Base-by-base conservation (phyloP, 2,329 filamentous ascomycete species). In the Gliomastix tumulicola region DNA sequence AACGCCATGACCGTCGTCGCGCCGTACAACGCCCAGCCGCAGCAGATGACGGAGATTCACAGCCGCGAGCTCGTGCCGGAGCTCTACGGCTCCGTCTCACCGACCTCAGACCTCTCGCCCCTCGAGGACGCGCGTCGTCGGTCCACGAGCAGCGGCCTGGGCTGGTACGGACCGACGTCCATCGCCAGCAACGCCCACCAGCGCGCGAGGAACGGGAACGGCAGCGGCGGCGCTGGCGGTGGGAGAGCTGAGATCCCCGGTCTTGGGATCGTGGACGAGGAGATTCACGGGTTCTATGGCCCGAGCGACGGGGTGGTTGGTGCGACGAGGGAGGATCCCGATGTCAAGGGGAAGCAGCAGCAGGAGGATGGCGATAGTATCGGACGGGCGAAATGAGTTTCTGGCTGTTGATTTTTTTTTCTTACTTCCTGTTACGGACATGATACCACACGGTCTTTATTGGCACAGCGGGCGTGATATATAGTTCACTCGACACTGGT, bases 261-360 rank as follows among this genome's bases (percentile, higher is more conserved):
- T n/a, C 40, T 57, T 21, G 47, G 44, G 15, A 45, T 49, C 3
- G 63, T 71, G 21, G 57, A 51, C 31, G 69, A 74, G 45, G 66
- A 69, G 39, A 55, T 69, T 35, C 68, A 73, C 36, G 69, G 69
- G 4, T 62, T 68, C 25, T 66, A 71, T 38, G 69, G 69, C 1
- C 59, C 66, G 2, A n/a, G n/a, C n/a, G n/a, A n/a, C n/a, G n/a
- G n/a, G n/a, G n/a, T n/a, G n/a, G n/a, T n/a, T n/a, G n/a, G n/a
- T n/a, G n/a, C n/a, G n/a, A n/a, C n/a, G n/a, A n/a, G n/a, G n/a
- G n/a, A n/a, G n/a, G n/a, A n/a, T n/a, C n/a, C n/a, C n/a, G n/a
- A n/a, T n/a, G n/a, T n/a, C n/a, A n/a, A n/a, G n/a, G n/a, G n/a
- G n/a, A n/a, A n/a, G n/a, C n/a, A n/a, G n/a, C n/a, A n/a, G n/a